Evolutionary conservation across 2,329 filamentous ascomycete species (phyloP), one percentile per base, ranked within the genome.

Genomic region (Fusarium proliferatum): DNA sequence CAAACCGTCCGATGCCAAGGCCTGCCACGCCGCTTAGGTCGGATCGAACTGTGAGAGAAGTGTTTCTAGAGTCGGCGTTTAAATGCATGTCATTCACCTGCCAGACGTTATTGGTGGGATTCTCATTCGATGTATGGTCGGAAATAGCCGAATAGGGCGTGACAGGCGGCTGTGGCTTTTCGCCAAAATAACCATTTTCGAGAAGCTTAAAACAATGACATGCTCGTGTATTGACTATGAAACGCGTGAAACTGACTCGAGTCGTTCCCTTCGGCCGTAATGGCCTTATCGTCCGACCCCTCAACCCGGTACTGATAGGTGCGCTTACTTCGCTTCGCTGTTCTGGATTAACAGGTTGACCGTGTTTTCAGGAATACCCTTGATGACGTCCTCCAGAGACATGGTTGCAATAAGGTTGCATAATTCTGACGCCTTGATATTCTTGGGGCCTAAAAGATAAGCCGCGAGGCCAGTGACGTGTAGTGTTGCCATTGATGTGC

Each of bases 141-240:
- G 63, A 56, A 46, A 64, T 63, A 64, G 3, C 60, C 63, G 63
- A 64, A 39, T 46, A 56, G 28, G 16, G 30, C 34, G 21, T 65
- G 59, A 65, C 48, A 48, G 39, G 62, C 64, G 64, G 62, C 46
- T 67, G 41, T 33, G 46, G 43, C 64, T 55, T 39, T 62, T 62
- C 43, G 57, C 39, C 45, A 38, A 66, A 53, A 48, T 67, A 67
- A 67, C 62, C 41, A 51, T 46, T 56, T 21, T 45, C 15, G 43
- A 52, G 41, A 34, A 67, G 48, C 62, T 67, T 67, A 57, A 53
- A 67, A 45, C 52, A 34, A n/a, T 42, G 61, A 67, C 62, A 67
- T 52, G 62, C 43, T 61, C 62, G 17, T 60, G 45, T 67, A 46
- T 67, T 41, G 62, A 30, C 49, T 36, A 12, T 67, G 64, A 67